Evolutionary conservation across 768 basidiomycete species (phyloP), one percentile per base, ranked within the genome.

Genomic region (Pulveroboletus sp.): DNA sequence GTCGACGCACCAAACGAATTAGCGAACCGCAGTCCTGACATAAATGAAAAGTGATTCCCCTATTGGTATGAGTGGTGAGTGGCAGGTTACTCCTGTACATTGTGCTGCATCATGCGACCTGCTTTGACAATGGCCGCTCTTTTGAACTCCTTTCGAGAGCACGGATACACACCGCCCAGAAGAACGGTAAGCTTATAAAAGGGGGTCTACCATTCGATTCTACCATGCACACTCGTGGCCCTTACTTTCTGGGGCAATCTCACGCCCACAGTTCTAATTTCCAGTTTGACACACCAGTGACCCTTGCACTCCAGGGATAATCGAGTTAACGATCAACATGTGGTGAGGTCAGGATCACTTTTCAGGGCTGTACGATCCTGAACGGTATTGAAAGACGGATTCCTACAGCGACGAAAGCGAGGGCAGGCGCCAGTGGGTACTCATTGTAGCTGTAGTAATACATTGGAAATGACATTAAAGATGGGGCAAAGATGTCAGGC

Each of bases 121-220:
- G 37, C 53, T 42, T 48, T 36, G 48, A 57, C 50, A 26, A 52
- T 43, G 52, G 27, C 41, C 43, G 33, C 32, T 47, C 30, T 31
- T 49, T 49, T 35, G 37, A 44, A 43, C 42, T 37, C n/a, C 9
- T 36, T 38, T 48, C 45, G 42, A 59, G 43, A 44, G 14, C 37
- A 31, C 24, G 47, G 46, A 46, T 33, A 49, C 39, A 33, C 53
- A 31, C 62, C 47, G 53, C 56, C 24, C 17, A 14, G 7, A 31
- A 38, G 18, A 8, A 41, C 1, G 30, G n/a, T 6, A 14, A 39
- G 13, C 26, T n/a, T 54, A 49, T 58, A 56, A 56, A 57, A 32
- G 41, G 28, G 24, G 36, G 11, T 1, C 10, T 14, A 27, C 37
- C 28, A 11, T 24, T 37, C 40, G 21, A 38, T 36, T 4, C 11